Evolutionary conservation across 306 rosid genomes (phyloP), one percentile per base, ranked within the genome.

Genomic region (Albizia julibrissin): DNA sequence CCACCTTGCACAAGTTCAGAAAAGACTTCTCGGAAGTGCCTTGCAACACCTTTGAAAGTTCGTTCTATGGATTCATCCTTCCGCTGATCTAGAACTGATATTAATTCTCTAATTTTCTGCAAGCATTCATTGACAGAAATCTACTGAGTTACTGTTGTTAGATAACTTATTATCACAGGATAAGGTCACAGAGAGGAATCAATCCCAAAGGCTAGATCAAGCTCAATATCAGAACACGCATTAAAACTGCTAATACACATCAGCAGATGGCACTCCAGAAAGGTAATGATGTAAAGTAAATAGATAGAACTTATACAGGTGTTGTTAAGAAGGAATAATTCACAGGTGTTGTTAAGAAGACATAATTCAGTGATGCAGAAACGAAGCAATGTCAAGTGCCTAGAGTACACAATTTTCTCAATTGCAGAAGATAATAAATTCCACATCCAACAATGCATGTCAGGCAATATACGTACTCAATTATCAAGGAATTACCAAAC

Each of bases 41-140:
- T 87, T 50, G 99, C 98, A 83, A 95, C 99, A 81, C 99, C 99
- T 88, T 95, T 95, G 87, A 93, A 95, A 79, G 99, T 95, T 47
- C 97, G 98, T 66, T 95, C 99, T 54, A 93, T 95, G 40, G 98
- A 93, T 84, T 95, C 99, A 56, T 95, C 99, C 85, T 95, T 95
- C 83, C 98, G 91, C 76, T 92, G 97, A 92, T 95, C 99, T 82
- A 95, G 88, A 77, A 90, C 98, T 19, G 90, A 81, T 88, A 93
- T 95, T 40, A 95, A 91, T 86, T 95, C 98, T 85, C 75, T 88
- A 83, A 95, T 95, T 95, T 95, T 95, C 99, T 95, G 93, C 83
- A 89, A 79, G 77, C 74, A 71, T 42, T 75, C 77, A 72, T 82
- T 67, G 76, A 74, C 2, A 13, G 26, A 13, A 50, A 61, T 76